Base-by-base conservation (phyloP, 1,139 yeast genomes). In the Pichia sp. region DNA sequence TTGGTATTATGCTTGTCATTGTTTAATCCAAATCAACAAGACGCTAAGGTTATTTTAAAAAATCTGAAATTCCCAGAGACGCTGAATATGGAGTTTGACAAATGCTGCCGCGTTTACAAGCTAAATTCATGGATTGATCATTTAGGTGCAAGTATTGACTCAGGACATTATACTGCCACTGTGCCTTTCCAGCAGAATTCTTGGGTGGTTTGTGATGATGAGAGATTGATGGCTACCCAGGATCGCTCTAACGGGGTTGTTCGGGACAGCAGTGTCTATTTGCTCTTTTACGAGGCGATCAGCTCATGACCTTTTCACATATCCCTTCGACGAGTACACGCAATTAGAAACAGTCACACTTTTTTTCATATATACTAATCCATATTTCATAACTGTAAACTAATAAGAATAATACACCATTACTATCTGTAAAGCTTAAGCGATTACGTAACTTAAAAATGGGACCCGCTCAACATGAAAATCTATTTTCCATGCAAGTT, bases 81-180 rank as follows among this genome's bases (percentile, higher is more conserved):
- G 8, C 54, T 66, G 16, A 58, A 55, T 8, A 60, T 65, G 52
- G 53, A 62, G 15, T 57, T 62, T 45, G 48, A 53, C 3, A 54
- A 63, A 49, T 52, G 58, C 26, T 57, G 55, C 3, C 57, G 56
- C 15, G 57, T 55, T 40, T 93, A 92, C 69, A 82, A 81, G 61
- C 72, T 93, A 41, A 88, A 84, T 63, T 96, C 87, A 0, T 96
- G 92, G 34, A 93, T 92, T n/a, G 87, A 89, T 63, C 99, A 93
- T 70, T 80, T 76, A 59, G 98, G 99, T 2, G 73, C 75, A 32
- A 74, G 81, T 5, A 74, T 92, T 50, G 81, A 86, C 49, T 90
- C 96, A 2, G 98, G 99, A 0, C 99, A 93, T 70, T 93, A 93
- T 69, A 93, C 98, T 0, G 78, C 96, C 0, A 87, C 83, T 64